Evolutionary conservation across 441 rosid genomes (phyloP), one percentile per base, ranked within the genome.

Genomic region (Eruca vesicaria): DNA sequence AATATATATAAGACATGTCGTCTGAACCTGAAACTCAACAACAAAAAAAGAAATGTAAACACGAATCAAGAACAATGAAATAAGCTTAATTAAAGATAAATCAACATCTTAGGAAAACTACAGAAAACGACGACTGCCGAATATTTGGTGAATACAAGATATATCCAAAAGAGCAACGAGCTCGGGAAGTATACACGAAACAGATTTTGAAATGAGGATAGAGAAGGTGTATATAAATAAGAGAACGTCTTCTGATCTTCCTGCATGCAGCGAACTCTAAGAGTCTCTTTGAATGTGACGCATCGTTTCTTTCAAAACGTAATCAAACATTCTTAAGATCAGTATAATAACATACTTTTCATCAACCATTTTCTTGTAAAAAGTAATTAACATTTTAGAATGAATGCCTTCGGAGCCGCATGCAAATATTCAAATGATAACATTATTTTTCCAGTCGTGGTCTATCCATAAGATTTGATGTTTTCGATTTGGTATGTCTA

Each of bases 1-100:
- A 67, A 88, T 33, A 63, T 88, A 88, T 33, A 63, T 88, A 86
- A 61, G 93, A 85, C 89, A 86, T 84, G 53, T 10, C 18, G 6
- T 4, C 31, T 63, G 9, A 53, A 35, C 35, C 75, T 19, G 53
- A 63, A 72, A 52, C 35, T 60, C 29, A 23, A 60, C 15, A 53
- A 9, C 50, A 65, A 26, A 26, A 5, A 7, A 48, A 8, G 56
- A 50, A 36, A 5, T n/a, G 18, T 32, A 10, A 4, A 66, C 9
- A 9, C 14, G 26, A 20, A 2, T 52, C 10, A 60, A 60, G 67
- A 56, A 15, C 23, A 20, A n/a, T 50, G n/a, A 48, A 15, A 15
- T 48, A 48, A 15, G 10, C 26, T 10, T 18, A 12, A 18, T 12
- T n/a, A n/a, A n/a, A n/a, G 50, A 20, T 21, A 20, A 67, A 67